Base-by-base conservation (phyloP, 306 rosid genomes). In the Dalbergia oliveri region DNA sequence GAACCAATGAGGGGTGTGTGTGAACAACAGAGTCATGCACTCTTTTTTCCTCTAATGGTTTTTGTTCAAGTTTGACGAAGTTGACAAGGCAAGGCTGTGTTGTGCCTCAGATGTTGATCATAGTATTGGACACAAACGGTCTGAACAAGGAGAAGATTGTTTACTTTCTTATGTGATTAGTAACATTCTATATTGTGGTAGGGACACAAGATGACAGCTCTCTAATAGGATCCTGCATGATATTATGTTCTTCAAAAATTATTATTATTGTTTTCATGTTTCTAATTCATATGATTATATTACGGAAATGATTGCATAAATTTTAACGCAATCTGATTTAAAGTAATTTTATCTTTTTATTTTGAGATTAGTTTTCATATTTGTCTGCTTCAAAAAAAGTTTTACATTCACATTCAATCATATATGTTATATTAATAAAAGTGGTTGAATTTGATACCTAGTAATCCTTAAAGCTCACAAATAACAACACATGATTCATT, bases 201-300 rank as follows among this genome's bases (percentile, higher is more conserved):
- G 81, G 49, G 66, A 56, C 53, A 62, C 39, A 81, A 75, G 49
- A 58, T 75, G 88, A 81, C 91, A 81, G 83, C 86, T 79, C 61
- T 54, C 19, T 45, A 54, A 23, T 53, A 31, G n/a, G 59, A 80
- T 72, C 47, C 14, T 62, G 41, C 43, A 77, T 39, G 39, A 80
- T 77, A 51, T 43, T 4, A 10, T 75, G 6, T 15, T 16, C 23
- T 54, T 54, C 60, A 4, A 5, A 4, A 53, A 15, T n/a, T 53
- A 6, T 26, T 26, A 26, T 26, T 26, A 4, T 3, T 14, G 0
- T n/a, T 15, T 11, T 47, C 14, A 47, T 12, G 53, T 47, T 47
- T 47, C 53, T 47, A 11, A 11, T 47, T 7, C 10, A 43, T 37
- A 37, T 37, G 41, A 37, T 37, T 6, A 37, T 37, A 37, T 37